Base-by-base conservation (phyloP, 2,329 filamentous ascomycete species). In the Fusarium verrucosum region DNA sequence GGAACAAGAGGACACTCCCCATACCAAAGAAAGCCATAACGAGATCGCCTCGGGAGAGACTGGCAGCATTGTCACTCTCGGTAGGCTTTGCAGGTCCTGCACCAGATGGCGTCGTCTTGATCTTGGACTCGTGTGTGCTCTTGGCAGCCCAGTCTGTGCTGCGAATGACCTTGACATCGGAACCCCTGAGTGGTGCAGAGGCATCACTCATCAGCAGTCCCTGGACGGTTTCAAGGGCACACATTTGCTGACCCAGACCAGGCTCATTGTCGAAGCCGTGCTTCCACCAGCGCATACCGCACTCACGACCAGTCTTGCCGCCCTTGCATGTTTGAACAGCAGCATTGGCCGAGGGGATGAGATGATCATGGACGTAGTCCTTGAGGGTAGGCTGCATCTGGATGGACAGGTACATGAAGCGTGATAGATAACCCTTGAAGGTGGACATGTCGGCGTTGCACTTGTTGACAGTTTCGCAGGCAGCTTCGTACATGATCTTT, bases 361-460 rank as follows among this genome's bases (percentile, higher is more conserved):
- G 80, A 41, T 84, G 75, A 4, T 74, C 72, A 45, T 80, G 76
- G 42, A 90, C 80, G 6, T 79, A 76, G 5, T 75, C 51, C 4
- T 77, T 75, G 19, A 88, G 82, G 19, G 81, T 82, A 10, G 88
- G 85, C 57, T 87, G 80, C 76, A 89, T 80, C 46, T 82, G 73
- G 30, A 85, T 80, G 5, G 86, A 82, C 41, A 83, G 80, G 77
- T 83, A 88, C 78, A 89, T 84, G 78, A 87, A 89, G 51, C 87
- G 85, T 23, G 87, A 80, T 26, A 90, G 80, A 72, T 88, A 89
- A 38, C 82, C 88, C 77, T 92, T 92, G 82, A 89, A 90, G 10
- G 85, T 86, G 68, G 82, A 83, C 81, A 88, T 87, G 74, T 91
- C 88, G 45, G 77, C 80, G 72, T 86, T 84, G 71, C 89, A 92